These are phyloP conservation scores for Obelidium mucronatum DNA, from an alignment of 192 early-diverging fungal genomes.

Conservation along the genomic window DNA sequence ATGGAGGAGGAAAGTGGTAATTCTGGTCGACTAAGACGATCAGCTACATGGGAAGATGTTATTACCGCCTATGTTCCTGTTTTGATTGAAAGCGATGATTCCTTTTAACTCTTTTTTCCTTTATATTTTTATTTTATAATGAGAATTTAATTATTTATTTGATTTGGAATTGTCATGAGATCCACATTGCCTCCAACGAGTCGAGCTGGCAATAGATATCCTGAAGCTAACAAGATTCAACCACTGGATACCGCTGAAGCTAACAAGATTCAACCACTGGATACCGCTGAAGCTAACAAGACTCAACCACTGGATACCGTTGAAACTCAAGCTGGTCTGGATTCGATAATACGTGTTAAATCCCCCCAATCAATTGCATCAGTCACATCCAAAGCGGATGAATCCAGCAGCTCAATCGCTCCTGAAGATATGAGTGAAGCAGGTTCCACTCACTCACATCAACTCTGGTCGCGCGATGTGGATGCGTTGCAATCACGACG, in stretches of 20 bases:
- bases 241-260: no score
- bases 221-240: no score
- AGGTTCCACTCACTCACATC: conserved; percentile 16
- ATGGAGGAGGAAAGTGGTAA: not conserved
- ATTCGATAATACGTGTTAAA: not conserved
- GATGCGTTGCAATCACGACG: not conserved
- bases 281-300: no score
- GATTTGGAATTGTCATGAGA: not conserved
- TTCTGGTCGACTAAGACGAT: not conserved
- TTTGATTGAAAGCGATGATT: no score
- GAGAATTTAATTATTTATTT: no score
- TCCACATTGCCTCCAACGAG: not conserved
- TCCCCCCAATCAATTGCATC: not conserved
- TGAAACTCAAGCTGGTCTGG: no score
- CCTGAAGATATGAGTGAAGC: conserved; percentile 11
- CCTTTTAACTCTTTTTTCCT: no score
- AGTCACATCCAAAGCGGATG: not conserved
- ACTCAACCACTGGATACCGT: no score
- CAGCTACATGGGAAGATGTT: not conserved
- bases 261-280: no score
- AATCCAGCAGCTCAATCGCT: conserved; percentile 7
- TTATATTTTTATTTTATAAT: no score
- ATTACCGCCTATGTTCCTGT: not conserved
- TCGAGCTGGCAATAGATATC: no score
- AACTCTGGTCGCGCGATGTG: conserved; percentile 8